A percentile compares a stretch with the other conserved stretches of the same genome.
These are phyloP conservation scores for Xylariaceae sp. DNA, from an alignment of 2,329 filamentous ascomycete genomes.

Conservation along the genomic window DNA sequence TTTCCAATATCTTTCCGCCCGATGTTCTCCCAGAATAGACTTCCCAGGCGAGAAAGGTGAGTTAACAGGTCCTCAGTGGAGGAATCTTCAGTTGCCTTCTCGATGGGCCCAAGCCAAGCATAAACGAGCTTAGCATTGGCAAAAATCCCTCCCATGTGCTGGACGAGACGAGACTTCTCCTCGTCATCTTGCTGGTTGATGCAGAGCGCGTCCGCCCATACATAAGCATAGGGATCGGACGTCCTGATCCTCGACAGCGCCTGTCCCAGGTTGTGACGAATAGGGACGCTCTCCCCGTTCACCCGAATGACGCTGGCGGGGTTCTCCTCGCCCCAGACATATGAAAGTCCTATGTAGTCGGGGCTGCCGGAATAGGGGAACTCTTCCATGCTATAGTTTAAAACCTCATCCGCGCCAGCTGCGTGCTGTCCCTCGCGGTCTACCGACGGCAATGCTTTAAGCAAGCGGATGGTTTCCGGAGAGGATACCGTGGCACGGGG, in stretches of 20 bases:
- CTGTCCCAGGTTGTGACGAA: slow-evolving; percentile 6
- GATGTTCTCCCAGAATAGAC: slow-evolving; percentile 11
- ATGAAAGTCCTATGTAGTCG: slow-evolving; percentile 12
- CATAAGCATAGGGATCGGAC: background rate
- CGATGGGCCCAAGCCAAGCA: slow-evolving; percentile 13
- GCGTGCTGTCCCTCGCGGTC: background rate
- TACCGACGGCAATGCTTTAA: too few species aligned
- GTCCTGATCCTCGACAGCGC: slow-evolving; percentile 5
- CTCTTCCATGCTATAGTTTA: background rate
- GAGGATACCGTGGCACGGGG: background rate
- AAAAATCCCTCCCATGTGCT: slow-evolving; percentile 14
- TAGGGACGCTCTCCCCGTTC: background rate
- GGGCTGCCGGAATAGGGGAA: slow-evolving; percentile 1
- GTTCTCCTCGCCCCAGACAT: slow-evolving; percentile 12
- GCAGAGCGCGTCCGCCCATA: slow-evolving; percentile 15
- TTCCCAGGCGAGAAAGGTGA: slow-evolving; percentile 7
- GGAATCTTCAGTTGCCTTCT: background rate
- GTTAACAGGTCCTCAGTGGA: slow-evolving; percentile 2
- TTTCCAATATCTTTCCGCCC: background rate
- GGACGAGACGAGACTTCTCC: slow-evolving; percentile 13
- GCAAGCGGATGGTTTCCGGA: slow-evolving; percentile 4
- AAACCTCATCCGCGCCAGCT: background rate
- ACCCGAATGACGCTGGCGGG: slow-evolving; percentile 2
- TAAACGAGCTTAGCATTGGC: slow-evolving; percentile 8
- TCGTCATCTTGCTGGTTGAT: slow-evolving; percentile 15